A percentile compares a stretch with the other conserved stretches of the same genome.
Evolutionary conservation across 108 stramenopile species (phyloP).

Genomic region (Pseudonitzschia delicatissima): DNA sequence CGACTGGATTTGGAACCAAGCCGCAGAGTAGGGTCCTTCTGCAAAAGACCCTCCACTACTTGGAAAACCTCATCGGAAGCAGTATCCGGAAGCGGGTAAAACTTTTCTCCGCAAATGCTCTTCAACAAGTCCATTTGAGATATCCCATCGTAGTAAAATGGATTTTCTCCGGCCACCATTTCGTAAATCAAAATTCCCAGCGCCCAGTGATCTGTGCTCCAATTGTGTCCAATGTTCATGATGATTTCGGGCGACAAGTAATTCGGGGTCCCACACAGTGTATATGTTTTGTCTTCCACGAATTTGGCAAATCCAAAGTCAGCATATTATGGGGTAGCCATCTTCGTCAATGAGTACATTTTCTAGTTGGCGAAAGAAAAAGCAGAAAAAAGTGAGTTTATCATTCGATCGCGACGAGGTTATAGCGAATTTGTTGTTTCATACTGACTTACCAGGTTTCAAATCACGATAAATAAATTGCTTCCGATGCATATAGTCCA

Average conservation of each 20-base stretch:
- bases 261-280: constrained; percentile 93
- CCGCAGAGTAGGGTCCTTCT: constrained; percentile 51
- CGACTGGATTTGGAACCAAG: constrained; percentile 57
- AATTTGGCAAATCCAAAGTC: constrained; percentile 77
- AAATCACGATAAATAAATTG: constrained; percentile 86
- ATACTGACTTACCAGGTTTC: constrained; percentile 53
- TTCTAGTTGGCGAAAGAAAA: constrained; percentile 46
- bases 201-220: constrained; percentile 89
- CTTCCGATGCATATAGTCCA: constrained; percentile 56
- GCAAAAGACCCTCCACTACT: constrained; percentile 53
- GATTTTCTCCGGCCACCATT: constrained; percentile 67
- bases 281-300: constrained; percentile 75
- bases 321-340: constrained; percentile 89
- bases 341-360: constrained; percentile 81
- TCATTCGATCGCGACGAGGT: not conserved
- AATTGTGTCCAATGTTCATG: constrained; percentile 34
- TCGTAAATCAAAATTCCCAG: constrained; percentile 88
- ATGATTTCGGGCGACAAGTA: constrained; percentile 83
- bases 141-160: constrained; percentile 56
- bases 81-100: constrained; percentile 22
- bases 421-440: not conserved
- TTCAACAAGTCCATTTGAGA: constrained; percentile 71
- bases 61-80: constrained; percentile 35
- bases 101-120: constrained; percentile 64
- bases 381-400: not conserved